Conservation (phyloP, 345 rosid species). For the Erysimum cheiranthoides region DNA sequence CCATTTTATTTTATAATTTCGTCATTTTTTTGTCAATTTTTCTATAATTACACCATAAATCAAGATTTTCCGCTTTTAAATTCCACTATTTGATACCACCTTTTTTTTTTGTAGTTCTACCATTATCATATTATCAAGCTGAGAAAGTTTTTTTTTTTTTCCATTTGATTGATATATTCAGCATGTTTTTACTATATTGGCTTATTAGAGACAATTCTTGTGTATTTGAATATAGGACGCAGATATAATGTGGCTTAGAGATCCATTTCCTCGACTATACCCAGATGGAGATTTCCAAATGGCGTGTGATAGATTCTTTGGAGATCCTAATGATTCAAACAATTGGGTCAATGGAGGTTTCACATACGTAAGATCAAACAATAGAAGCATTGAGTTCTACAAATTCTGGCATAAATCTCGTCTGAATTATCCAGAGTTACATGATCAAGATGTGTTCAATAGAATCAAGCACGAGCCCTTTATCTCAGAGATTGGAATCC, state of each 20-base stretch:
- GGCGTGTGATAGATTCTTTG: conserved; percentile 66
- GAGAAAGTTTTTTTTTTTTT: not conserved
- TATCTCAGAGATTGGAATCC: conserved; percentile 47
- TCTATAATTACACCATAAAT: not conserved
- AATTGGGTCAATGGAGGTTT: conserved; percentile 83
- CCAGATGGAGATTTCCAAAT: conserved; percentile 78
- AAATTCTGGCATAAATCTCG: conserved; percentile 70
- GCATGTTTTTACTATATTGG: no score
- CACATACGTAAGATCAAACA: conserved; percentile 61
- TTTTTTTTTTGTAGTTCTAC: not conserved
- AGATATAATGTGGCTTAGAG: conserved; percentile 79
- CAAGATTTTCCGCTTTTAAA: not conserved
- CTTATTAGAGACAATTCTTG: no score
- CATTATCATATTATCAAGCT: no score
- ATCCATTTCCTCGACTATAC: conserved; percentile 73
- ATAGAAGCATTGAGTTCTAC: conserved; percentile 62
- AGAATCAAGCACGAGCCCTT: conserved; percentile 57
- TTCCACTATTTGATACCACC: not conserved
- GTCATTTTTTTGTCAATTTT: not conserved
- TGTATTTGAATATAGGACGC: conserved; percentile 58
- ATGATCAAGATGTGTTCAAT: conserved; percentile 87
- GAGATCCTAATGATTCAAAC: conserved; percentile 46
- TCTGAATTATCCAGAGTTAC: conserved; percentile 51
- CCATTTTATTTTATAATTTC: not conserved
- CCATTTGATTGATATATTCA: not conserved